phyloP scores from a whole-genome alignment of 1,139 yeast species.

The Sugiyamaella neomexicana region DNA sequence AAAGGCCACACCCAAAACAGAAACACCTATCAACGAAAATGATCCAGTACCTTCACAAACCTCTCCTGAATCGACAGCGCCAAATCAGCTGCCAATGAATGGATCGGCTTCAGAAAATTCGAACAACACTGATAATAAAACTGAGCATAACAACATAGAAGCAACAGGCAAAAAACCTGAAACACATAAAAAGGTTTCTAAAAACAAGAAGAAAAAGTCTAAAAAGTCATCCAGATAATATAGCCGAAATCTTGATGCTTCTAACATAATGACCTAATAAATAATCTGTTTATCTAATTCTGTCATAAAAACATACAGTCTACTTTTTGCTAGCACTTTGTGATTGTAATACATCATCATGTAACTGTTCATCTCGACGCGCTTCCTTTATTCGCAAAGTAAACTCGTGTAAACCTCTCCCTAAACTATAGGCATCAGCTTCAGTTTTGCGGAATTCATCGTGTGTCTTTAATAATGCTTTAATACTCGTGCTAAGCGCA shows the following conservation, averaged over 20 bases:
- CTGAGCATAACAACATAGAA: not conserved
- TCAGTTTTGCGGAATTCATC: slow-evolving; percentile 16
- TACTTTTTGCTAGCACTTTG: too few relatives aligned
- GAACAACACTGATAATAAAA: not conserved
- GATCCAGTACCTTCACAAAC: too few relatives aligned
- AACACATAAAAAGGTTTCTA: slow-evolving; percentile 1
- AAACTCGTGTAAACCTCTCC: slow-evolving; percentile 13
- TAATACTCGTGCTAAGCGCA: slow-evolving; percentile 8
- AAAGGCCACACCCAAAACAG: too few relatives aligned
- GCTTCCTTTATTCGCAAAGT: slow-evolving; percentile 12
- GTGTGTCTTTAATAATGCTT: slow-evolving; percentile 7
- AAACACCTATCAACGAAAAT: too few relatives aligned
- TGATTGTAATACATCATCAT: too few relatives aligned
- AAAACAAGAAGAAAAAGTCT: slow-evolving; percentile 5
- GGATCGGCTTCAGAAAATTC: not conserved
- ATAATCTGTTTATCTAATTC: not conserved
- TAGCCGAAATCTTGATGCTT: not conserved
- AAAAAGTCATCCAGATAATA: slow-evolving; percentile 9
- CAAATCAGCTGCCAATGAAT: not conserved
- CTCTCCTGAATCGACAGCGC: not conserved
- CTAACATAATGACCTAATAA: not conserved
- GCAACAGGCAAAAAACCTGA: not conserved
- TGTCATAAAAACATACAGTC: not conserved
- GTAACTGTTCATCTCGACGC: slow-evolving; percentile 9
- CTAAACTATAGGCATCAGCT: slow-evolving; percentile 11